phyloP scores from a whole-genome alignment of 352 stramenopile genomes.

The Globisporangium viniferum region DNA sequence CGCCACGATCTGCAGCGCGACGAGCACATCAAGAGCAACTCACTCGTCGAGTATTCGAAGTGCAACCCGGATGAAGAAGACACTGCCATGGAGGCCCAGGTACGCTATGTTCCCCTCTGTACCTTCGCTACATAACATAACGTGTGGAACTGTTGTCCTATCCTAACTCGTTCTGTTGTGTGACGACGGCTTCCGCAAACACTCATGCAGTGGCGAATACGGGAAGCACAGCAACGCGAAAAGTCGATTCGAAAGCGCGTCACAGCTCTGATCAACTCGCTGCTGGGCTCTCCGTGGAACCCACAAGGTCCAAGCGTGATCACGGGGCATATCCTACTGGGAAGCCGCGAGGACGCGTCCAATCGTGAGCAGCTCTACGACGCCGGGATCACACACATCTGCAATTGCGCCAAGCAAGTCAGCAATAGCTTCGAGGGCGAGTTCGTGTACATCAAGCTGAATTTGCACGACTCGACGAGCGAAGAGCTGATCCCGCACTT shows the following conservation, averaged over 20 bases:
- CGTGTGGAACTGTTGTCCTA: not conserved
- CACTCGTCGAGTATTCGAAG: constrained; percentile 38
- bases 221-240: constrained; percentile 30
- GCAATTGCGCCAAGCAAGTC: constrained; percentile 52
- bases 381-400: constrained; percentile 56
- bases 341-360: constrained; percentile 38
- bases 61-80: constrained; percentile 58
- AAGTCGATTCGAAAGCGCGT: constrained; percentile 25
- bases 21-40: constrained; percentile 23
- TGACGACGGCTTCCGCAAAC: not conserved
- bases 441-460: constrained; percentile 62
- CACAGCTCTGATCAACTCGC: constrained; percentile 21
- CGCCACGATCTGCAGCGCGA: constrained; percentile 39
- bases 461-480: constrained; percentile 43
- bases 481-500: constrained; percentile 58
- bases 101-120: not conserved
- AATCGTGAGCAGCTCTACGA: constrained; percentile 37
- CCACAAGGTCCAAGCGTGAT: constrained; percentile 29
- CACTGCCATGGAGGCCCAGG: constrained; percentile 38
- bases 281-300: constrained; percentile 20
- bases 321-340: constrained; percentile 48
- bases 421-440: constrained; percentile 62
- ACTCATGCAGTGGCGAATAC: constrained; percentile 34
- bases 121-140: not conserved
- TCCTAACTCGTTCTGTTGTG: not conserved